Evolutionary conservation across 768 basidiomycete genomes (phyloP), one percentile per base, ranked within the genome.

Genomic region (Russula lepida): DNA sequence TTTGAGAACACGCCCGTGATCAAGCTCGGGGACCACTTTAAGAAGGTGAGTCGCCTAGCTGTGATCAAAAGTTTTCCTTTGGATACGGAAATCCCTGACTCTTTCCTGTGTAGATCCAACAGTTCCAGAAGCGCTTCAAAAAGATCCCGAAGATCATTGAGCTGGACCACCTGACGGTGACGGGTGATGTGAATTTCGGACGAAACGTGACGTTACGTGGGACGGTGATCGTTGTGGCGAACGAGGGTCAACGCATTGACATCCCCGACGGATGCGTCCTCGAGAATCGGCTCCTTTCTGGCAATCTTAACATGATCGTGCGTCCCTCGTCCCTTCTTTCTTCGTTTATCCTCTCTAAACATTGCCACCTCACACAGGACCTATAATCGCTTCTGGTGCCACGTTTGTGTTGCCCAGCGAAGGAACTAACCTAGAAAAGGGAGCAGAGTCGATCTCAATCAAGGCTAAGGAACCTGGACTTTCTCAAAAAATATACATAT

Each of bases 1-100:
- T 85, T 85, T 71, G 76, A 76, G 67, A 78, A 77, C 23, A 82
- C 83, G 2, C 87, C 87, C 2, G 86, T 88, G 61, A 83, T 88
- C 74, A 88, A 88, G 77, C 83, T 88, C 35, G 85, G 86, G 32
- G 85, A 85, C 69, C 80, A 84, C 69, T 88, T 88, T 75, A 88
- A 88, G 79, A 88, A 88, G 79, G 79, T 82, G 48, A 39, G 69
- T 54, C n/a, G 23, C 15, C 15, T 47, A 23, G 30, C 33, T 27
- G 6, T 12, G 25, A 23, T n/a, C 46, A 21, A 30, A 27, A 27
- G 41, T 15, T 48, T 17, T 30, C 9, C 44, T 21, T 64, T 47
- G 25, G 2, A 25, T 4, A 6, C 17, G 4, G 19, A 8, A 27
- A 41, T 41, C 1, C 2, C 27, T 44, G n/a, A 56, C 15, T 23